Percentiles rank a stretch among this genome's conserved stretches.
These are phyloP conservation scores for Globisporangium orthogonon DNA, from an alignment of 352 stramenopile species.

Conservation along the genomic window DNA sequence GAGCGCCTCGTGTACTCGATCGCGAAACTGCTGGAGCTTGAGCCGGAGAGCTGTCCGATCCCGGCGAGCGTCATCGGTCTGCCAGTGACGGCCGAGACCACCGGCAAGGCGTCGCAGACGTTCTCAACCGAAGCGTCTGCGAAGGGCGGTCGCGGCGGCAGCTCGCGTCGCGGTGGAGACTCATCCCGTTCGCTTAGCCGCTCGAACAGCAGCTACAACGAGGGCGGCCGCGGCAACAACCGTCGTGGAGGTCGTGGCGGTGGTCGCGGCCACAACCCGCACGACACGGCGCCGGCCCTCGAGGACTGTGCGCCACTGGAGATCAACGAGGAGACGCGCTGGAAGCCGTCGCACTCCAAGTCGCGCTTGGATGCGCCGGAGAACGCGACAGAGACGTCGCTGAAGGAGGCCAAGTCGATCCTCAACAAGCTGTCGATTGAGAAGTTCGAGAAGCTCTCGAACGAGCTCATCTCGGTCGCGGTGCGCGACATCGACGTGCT, in stretches of 20 bases:
- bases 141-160: conserved; percentile 6
- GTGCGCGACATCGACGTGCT: conserved; percentile 81
- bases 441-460: conserved; percentile 94
- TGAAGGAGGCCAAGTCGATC: conserved; percentile 89
- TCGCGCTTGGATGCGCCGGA: conserved; percentile 38
- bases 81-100: conserved; percentile 39
- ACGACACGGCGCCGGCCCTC: conserved; percentile 45
- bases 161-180: conserved; percentile 26
- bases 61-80: conserved; percentile 44
- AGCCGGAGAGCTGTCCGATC: conserved; percentile 45
- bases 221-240: conserved; percentile 28
- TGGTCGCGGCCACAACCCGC: conserved; percentile 29
- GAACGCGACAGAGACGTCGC: conserved; percentile 56
- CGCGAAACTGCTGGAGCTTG: conserved; percentile 63
- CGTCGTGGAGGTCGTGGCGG: conserved; percentile 36
- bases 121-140: conserved; percentile 3
- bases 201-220: conserved; percentile 36
- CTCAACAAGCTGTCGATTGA: conserved; percentile 97
- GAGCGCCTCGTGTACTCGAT: conserved; percentile 76
- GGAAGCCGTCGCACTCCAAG: conserved; percentile 70
- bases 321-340: conserved; percentile 81
- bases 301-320: conserved; percentile 60
- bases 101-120: conserved; percentile 33
- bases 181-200: conserved; percentile 38
- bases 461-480: conserved; percentile 88